A percentile compares a stretch with the other conserved stretches of the same genome.
Evolutionary conservation across 2,329 filamentous ascomycete genomes (phyloP).

Genomic region (Aspergillus sergii): DNA sequence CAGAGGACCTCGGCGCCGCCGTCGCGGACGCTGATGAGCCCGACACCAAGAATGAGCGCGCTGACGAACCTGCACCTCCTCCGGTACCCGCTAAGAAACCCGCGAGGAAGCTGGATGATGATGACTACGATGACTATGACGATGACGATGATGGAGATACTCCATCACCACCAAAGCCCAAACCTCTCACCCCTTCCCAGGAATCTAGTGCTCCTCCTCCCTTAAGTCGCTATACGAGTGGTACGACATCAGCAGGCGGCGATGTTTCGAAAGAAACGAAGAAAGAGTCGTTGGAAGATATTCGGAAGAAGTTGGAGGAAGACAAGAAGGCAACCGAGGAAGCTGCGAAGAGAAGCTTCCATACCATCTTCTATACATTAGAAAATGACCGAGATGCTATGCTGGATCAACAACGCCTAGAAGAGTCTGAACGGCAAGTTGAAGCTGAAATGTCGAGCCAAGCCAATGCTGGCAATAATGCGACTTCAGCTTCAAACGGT

Average conservation of each 20-base stretch:
- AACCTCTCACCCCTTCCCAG: conserved; percentile 55
- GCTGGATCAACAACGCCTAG: conserved; percentile 94
- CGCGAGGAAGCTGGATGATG: conserved; percentile 76
- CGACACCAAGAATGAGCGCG: conserved; percentile 42
- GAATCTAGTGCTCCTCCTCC: conserved; percentile 65
- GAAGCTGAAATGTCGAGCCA: conserved; percentile 87
- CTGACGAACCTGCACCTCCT: conserved; percentile 51
- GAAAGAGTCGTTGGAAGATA: conserved; percentile 77
- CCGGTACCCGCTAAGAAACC: conserved; percentile 56
- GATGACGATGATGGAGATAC: conserved; percentile 58
- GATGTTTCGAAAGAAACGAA: conserved; percentile 59
- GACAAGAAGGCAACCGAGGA: conserved; percentile 89
- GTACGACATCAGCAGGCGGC: conserved; percentile 63
- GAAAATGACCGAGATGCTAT: conserved; percentile 96
- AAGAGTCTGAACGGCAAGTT: conserved; percentile 93
- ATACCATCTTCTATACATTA: conserved; percentile 91
- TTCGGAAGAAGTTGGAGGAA: conserved; percentile 89
- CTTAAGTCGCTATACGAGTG: conserved; percentile 69
- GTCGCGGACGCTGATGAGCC: conserved; percentile 52
- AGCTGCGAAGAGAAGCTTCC: conserved; percentile 84
- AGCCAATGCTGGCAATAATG: conserved; percentile 56
- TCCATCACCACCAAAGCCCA: conserved; percentile 55
- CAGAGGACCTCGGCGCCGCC: conserved; percentile 40
- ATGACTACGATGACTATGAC: conserved; percentile 69
- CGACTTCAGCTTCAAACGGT: conserved; percentile 61